phyloP scores from a whole-genome alignment of 1,139 yeast genomes.

The Candida gigantensis region DNA sequence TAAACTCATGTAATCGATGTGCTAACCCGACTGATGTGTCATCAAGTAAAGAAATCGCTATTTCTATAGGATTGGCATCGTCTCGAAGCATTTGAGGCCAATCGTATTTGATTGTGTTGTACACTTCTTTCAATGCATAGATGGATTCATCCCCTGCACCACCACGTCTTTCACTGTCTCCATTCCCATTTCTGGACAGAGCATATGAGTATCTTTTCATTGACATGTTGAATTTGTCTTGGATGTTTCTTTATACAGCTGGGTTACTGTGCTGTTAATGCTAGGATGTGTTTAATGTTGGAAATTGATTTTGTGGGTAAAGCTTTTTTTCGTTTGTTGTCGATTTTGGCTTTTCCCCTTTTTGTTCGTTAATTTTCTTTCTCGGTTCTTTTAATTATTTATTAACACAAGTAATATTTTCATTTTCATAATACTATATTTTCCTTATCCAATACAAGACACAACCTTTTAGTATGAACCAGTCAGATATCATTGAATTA shows the following conservation, averaged over 20 bases:
- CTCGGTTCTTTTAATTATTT: not conserved
- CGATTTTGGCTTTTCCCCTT: not conserved
- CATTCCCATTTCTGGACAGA: slow-evolving; percentile 8
- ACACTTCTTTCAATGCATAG: slow-evolving; percentile 37
- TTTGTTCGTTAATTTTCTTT: not conserved
- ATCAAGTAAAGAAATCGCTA: slow-evolving; percentile 79
- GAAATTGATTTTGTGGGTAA: not conserved
- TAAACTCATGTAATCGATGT: slow-evolving; percentile 62
- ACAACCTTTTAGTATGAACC: not conserved
- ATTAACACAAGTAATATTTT: no score
- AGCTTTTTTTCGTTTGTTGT: not conserved
- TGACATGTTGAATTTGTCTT: slow-evolving; percentile 8
- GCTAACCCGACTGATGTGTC: slow-evolving; percentile 88
- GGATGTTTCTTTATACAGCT: not conserved
- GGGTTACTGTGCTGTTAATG: no score
- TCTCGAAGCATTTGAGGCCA: slow-evolving; percentile 44
- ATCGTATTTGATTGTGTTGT: slow-evolving; percentile 42
- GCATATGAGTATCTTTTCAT: slow-evolving; percentile 14
- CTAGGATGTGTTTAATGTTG: no score
- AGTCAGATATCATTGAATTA: slow-evolving; percentile 14
- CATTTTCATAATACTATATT: not conserved
- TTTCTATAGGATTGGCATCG: slow-evolving; percentile 75
- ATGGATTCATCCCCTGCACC: slow-evolving; percentile 35
- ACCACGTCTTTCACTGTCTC: slow-evolving; percentile 7
- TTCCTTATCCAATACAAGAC: not conserved